phyloP scores from a whole-genome alignment of 371 early-diverging fungal genomes.

The Chytridium lagenaria region DNA sequence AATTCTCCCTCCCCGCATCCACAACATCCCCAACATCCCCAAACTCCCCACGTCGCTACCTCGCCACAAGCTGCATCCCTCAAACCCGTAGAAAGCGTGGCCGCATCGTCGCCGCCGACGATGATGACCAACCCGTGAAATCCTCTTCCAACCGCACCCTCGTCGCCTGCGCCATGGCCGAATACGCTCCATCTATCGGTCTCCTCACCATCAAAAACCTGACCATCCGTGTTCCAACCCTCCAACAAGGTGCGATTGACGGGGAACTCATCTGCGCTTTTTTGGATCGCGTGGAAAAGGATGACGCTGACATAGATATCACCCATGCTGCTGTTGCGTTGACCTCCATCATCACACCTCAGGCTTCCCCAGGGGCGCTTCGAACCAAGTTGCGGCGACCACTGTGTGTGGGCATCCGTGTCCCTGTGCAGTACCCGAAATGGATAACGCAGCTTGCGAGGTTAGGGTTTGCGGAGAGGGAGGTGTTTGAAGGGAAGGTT shows the following conservation, averaged over 20 bases:
- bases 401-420: not conserved
- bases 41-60: not conserved
- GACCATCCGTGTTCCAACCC: not conserved
- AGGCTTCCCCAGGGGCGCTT: not conserved
- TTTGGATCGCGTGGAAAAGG: not conserved
- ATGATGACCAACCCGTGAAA: not conserved
- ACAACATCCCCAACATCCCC: not conserved
- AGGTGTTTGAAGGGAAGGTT: not conserved
- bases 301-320: not conserved
- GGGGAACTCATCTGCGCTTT: constrained; percentile 5
- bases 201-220: not conserved
- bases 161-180: constrained; percentile 1
- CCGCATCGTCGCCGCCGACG: constrained; percentile 7
- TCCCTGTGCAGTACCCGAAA: not conserved
- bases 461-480: not conserved
- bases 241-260: constrained; percentile 14
- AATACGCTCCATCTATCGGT: not conserved
- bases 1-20: not conserved
- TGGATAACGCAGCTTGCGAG: constrained; percentile 6
- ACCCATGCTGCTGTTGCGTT: not conserved
- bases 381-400: not conserved
- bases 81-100: not conserved
- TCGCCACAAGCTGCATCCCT: not conserved
- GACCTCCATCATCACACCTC: not conserved
- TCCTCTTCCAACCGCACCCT: not conserved